phyloP scores from a whole-genome alignment of 1,284 basidiomycete species.

The Cystobasidiaceae sp. region DNA sequence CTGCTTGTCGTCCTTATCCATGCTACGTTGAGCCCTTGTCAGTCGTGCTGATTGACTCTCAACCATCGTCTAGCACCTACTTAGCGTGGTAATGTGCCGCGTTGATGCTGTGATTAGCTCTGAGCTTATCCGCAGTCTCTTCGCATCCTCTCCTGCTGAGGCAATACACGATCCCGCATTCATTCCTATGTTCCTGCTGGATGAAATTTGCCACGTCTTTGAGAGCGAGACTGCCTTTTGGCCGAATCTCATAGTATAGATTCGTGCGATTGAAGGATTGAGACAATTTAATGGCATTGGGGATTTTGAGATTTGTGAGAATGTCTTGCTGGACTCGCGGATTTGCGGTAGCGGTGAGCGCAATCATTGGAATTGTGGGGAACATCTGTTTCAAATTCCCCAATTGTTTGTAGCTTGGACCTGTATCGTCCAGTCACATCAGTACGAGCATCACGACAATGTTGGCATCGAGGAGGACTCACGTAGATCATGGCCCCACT shows the following conservation, averaged over 20 bases:
- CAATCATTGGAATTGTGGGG: conserved; percentile 83
- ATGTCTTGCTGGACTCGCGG: conserved; percentile 72
- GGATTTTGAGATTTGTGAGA: conserved; percentile 62
- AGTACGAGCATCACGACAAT: neutral
- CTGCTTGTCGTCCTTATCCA: conserved; percentile 62
- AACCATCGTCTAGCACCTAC: neutral
- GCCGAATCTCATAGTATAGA: conserved; percentile 67
- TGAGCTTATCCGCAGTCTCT: conserved; percentile 64
- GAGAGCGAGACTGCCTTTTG: conserved; percentile 56
- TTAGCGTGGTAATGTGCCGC: conserved; percentile 83
- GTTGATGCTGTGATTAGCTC: conserved; percentile 55
- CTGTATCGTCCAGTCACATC: conserved; percentile 11
- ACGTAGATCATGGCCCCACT: conserved; percentile 51
- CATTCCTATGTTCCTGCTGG: conserved; percentile 54
- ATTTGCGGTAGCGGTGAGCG: conserved; percentile 90
- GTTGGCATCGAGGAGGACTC: neutral
- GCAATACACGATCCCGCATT: conserved; percentile 87
- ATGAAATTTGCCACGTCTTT: conserved; percentile 71
- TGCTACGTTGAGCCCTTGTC: conserved; percentile 42
- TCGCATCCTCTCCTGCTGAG: conserved; percentile 69
- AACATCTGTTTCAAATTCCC: conserved; percentile 65
- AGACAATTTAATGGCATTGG: conserved; percentile 58
- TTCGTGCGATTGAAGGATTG: conserved; percentile 93
- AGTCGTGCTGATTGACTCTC: neutral
- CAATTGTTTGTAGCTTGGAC: conserved; percentile 53